These are phyloP conservation scores for Kingdonia uniflora DNA, from an alignment of 164 flowering plant species.

Conservation along the genomic window DNA sequence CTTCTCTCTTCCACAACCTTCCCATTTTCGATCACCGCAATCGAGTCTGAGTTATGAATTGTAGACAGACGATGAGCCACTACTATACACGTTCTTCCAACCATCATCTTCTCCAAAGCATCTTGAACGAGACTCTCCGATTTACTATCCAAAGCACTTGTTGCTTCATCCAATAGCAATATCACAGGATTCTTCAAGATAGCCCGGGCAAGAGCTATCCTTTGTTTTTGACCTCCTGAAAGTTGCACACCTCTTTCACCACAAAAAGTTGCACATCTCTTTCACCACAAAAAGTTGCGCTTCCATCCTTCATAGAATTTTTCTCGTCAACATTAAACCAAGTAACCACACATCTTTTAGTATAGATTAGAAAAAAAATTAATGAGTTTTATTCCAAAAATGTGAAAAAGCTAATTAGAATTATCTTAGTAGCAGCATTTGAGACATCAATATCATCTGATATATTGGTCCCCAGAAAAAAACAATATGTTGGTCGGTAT, in stretches of 20 bases:
- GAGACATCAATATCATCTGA: too few relatives aligned
- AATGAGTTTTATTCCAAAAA: too few relatives aligned
- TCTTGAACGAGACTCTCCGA: slow-evolving; percentile 34
- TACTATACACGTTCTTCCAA: slow-evolving; percentile 24
- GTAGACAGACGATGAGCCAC: slow-evolving; percentile 41
- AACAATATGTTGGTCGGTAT: too few relatives aligned
- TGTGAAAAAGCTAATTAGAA: too few relatives aligned
- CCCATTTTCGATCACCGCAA: slow-evolving; percentile 26
- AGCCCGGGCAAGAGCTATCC: slow-evolving; percentile 35
- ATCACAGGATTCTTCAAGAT: slow-evolving; percentile 30
- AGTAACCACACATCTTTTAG: neutral
- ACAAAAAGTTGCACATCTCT: slow-evolving; percentile 29
- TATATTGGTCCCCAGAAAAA: too few relatives aligned
- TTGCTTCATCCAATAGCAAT: slow-evolving; percentile 37
- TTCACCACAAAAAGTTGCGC: slow-evolving; percentile 31
- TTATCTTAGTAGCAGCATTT: too few relatives aligned
- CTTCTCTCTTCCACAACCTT: slow-evolving; percentile 22
- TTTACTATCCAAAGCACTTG: slow-evolving; percentile 32
- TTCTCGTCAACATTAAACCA: neutral
- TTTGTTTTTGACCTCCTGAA: slow-evolving; percentile 44
- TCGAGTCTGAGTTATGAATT: slow-evolving; percentile 23
- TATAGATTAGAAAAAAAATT: too few relatives aligned
- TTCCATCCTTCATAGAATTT: slow-evolving; percentile 35
- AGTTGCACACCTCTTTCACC: slow-evolving; percentile 40
- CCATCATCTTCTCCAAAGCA: slow-evolving; percentile 32